phyloP scores from a whole-genome alignment of 805 yeast genomes.

The Spathaspora girioi region DNA sequence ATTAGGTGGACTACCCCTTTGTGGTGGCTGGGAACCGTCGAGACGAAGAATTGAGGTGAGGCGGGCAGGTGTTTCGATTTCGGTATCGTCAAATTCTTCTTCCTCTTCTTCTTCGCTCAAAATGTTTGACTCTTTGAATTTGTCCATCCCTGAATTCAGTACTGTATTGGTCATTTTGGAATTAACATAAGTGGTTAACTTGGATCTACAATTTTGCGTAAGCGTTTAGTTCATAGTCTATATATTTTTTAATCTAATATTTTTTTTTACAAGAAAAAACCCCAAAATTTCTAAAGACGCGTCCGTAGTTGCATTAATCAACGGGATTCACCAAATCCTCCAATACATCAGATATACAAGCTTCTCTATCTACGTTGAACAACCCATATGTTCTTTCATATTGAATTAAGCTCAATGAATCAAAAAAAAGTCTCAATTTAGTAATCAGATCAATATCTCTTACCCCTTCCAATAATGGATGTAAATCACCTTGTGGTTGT shows the following conservation, averaged over 20 bases:
- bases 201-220: neutral
- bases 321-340: constrained; percentile 36
- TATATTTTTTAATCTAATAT: neutral
- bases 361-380: constrained; percentile 22
- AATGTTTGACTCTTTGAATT: constrained; percentile 1
- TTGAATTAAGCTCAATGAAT: constrained; percentile 57
- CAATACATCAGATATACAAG: constrained; percentile 55
- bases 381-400: constrained; percentile 66
- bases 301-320: neutral
- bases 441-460: constrained; percentile 35
- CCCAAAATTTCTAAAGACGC: neutral
- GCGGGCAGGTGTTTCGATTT: constrained; percentile 22
- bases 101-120: constrained; percentile 8
- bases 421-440: constrained; percentile 61
- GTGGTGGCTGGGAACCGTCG: neutral
- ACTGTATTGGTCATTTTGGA: neutral
- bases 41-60: neutral
- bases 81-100: constrained; percentile 31
- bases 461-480: constrained; percentile 47
- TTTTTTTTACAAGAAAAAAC: neutral
- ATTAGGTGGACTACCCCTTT: neutral
- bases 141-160: neutral
- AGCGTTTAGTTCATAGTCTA: neutral
- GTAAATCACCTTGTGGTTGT: constrained; percentile 24
- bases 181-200: neutral